phyloP scores from a whole-genome alignment of 305 asterid species.

The Fraxinus xanthoxyloides region DNA sequence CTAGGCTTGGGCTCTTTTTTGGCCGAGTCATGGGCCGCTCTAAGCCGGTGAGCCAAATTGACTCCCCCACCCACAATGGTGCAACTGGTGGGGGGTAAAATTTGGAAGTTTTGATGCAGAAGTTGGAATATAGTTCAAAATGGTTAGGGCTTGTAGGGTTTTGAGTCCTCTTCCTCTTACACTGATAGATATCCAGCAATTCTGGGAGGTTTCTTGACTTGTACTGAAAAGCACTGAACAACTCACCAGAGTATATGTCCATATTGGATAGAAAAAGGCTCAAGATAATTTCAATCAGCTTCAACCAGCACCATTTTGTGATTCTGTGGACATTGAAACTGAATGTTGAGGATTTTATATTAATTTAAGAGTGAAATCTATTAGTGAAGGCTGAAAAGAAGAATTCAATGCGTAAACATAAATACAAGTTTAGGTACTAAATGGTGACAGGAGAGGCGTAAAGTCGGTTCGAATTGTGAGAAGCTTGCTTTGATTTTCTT shows the following conservation, averaged over 20 bases:
- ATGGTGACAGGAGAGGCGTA: not conserved
- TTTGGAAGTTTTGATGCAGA: slow-evolving; percentile 39
- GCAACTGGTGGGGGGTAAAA: slow-evolving; percentile 44
- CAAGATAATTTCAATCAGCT: slow-evolving; percentile 67
- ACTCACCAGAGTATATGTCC: slow-evolving; percentile 44
- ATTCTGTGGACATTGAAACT: slow-evolving; percentile 32
- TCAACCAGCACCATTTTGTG: slow-evolving; percentile 72
- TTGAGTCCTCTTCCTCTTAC: not conserved
- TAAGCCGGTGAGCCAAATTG: no score
- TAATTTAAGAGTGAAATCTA: not conserved
- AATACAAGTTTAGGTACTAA: not conserved
- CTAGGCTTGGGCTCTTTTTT: no score
- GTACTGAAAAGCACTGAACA: slow-evolving; percentile 44
- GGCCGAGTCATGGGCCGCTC: no score
- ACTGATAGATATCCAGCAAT: not conserved
- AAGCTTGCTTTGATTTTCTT: no score
- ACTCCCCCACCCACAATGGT: slow-evolving; percentile 22
- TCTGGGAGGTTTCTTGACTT: not conserved
- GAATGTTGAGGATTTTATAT: not conserved
- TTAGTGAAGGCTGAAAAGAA: not conserved
- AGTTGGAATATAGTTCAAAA: slow-evolving; percentile 53
- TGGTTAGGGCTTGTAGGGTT: slow-evolving; percentile 36
- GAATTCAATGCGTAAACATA: not conserved
- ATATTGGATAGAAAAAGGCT: slow-evolving; percentile 40
- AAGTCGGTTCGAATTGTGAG: not conserved